phyloP scores from a whole-genome alignment of 495 filamentous ascomycete genomes.

The Lasiosphaeria hispida region DNA sequence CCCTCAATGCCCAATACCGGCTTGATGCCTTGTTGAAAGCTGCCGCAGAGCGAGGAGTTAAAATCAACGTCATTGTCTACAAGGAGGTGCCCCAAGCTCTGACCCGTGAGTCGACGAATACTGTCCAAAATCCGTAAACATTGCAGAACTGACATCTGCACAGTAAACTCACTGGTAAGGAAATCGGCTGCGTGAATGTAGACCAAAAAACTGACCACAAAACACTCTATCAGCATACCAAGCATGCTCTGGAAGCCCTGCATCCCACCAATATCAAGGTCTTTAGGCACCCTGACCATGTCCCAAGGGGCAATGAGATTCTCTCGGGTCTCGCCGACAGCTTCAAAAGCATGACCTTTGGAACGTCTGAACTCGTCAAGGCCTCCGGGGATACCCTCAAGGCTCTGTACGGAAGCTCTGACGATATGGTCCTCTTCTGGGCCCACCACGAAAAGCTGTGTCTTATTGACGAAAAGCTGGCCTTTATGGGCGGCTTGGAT shows the following conservation, averaged over 20 bases:
- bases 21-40: constrained; percentile 85
- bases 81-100: constrained; percentile 89
- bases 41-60: constrained; percentile 84
- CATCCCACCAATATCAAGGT: constrained; percentile 81
- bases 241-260: constrained; percentile 71
- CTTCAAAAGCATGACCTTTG: constrained; percentile 45
- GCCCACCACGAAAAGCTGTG: constrained; percentile 95
- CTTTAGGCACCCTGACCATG: constrained; percentile 89
- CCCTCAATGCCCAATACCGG: constrained; percentile 78
- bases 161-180: constrained; percentile 63
- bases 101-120: constrained; percentile 62
- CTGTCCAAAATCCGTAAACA: not conserved
- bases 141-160: constrained; percentile 11
- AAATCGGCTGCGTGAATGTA: not conserved
- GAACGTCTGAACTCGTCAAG: constrained; percentile 49
- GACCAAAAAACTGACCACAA: not conserved
- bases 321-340: constrained; percentile 35
- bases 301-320: constrained; percentile 64
- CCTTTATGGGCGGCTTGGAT: constrained; percentile 88
- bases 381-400: constrained; percentile 67
- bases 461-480: constrained; percentile 71
- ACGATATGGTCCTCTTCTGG: constrained; percentile 87
- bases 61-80: constrained; percentile 89
- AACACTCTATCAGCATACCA: constrained; percentile 62
- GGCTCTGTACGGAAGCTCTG: constrained; percentile 72